Conservation (phyloP, 2,329 filamentous ascomycete genomes). For the Dactylellina cionopaga region DNA sequence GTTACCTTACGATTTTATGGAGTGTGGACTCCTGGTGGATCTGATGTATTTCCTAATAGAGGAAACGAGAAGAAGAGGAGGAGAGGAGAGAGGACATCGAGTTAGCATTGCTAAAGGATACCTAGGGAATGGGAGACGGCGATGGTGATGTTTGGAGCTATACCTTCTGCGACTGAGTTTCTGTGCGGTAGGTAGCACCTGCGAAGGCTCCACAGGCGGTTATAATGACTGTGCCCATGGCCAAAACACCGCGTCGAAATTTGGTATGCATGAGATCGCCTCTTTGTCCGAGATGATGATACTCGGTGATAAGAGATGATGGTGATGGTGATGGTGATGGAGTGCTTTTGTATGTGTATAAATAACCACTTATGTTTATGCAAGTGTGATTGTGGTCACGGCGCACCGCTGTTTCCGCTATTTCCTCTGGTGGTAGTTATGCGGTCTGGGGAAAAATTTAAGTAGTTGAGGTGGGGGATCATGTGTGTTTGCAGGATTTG, state of each 20-base stretch:
- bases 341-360: too few relatives aligned
- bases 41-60: constrained; percentile 2
- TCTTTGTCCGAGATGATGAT: neutral
- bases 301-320: neutral
- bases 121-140: neutral
- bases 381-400: too few relatives aligned
- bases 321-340: neutral
- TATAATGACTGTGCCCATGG: constrained; percentile 22
- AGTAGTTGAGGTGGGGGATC: too few relatives aligned
- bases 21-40: neutral
- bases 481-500: too few relatives aligned
- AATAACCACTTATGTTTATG: too few relatives aligned
- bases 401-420: too few relatives aligned
- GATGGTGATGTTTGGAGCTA: neutral
- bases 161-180: constrained; percentile 30
- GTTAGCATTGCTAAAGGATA: neutral
- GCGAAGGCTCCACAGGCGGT: constrained; percentile 37
- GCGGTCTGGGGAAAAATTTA: too few relatives aligned
- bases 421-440: too few relatives aligned
- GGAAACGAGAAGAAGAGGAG: neutral
- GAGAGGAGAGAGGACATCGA: neutral
- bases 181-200: constrained; percentile 22
- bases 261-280: neutral
- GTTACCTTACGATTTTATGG: constrained; percentile 13
- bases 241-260: constrained; percentile 11